Percentiles rank a stretch among this genome's conserved stretches.
These are phyloP conservation scores for Pseudozyma hubeiensis DNA, from an alignment of 1,284 basidiomycete species.

Conservation along the genomic window DNA sequence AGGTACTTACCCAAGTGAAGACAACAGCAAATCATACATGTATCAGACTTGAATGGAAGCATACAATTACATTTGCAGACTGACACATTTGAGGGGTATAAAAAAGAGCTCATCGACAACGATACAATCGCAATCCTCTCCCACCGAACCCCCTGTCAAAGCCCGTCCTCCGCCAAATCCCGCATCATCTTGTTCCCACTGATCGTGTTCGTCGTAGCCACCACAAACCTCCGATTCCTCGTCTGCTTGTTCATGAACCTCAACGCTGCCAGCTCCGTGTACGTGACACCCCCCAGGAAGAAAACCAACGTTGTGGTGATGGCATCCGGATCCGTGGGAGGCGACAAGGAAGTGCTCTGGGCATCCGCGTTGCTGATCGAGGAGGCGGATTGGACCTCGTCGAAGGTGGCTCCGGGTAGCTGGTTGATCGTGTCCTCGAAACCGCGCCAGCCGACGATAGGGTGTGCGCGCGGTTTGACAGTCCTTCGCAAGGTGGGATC, in stretches of 20 bases:
- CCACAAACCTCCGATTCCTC: slow-evolving; percentile 55
- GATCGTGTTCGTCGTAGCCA: slow-evolving; percentile 61
- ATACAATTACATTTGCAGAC: too few species aligned
- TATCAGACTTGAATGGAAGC: too few species aligned
- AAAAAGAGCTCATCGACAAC: too few species aligned
- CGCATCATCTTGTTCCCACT: slow-evolving; percentile 53
- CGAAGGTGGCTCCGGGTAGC: slow-evolving; percentile 87
- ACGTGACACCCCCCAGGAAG: slow-evolving; percentile 98
- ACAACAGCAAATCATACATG: too few species aligned
- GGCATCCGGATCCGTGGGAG: slow-evolving; percentile 54
- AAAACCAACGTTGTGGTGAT: slow-evolving; percentile 89
- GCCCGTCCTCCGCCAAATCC: slow-evolving; percentile 13
- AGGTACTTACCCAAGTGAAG: slow-evolving; percentile 46
- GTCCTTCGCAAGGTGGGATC: background rate
- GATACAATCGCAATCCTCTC: too few species aligned
- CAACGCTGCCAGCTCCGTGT: slow-evolving; percentile 93
- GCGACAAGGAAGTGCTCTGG: slow-evolving; percentile 1
- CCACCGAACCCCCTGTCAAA: background rate
- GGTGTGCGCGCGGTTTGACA: slow-evolving; percentile 74
- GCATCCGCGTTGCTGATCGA: background rate
- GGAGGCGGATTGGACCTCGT: slow-evolving; percentile 74
- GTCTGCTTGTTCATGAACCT: slow-evolving; percentile 81
- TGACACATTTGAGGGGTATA: too few species aligned
- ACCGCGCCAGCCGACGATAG: slow-evolving; percentile 94
- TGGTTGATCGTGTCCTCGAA: slow-evolving; percentile 87